Base-by-base conservation (phyloP, 148 eudicot genomes). In the Amaranthus hypochondriacus region DNA sequence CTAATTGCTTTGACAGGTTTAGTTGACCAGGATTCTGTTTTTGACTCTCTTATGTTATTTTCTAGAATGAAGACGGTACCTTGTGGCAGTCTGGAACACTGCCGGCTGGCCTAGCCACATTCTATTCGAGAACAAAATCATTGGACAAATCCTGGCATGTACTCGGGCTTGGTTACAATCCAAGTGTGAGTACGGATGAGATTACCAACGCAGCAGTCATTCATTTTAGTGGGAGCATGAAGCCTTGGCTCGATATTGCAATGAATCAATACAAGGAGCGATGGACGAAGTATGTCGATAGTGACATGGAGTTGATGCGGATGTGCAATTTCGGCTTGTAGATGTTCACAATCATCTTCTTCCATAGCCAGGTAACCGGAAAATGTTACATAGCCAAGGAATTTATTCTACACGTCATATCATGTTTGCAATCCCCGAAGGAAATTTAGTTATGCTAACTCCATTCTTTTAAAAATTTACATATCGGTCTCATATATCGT, bases 131-230 rank as follows among this genome's bases (percentile, higher is more conserved):
- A 60, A 89, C 97, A 56, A 91, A 89, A 75, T 72, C 89, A 48
- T 67, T 91, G 84, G 96, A 91, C 82, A 91, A 89, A 79, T 87
- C 96, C 64, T 91, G 96, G 96, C 96, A 91, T 68, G 87, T 87
- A 3, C 91, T 83, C 7, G 96, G 96, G 53, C 96, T 91, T 21
- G 96, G 96, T 9, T 81, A 89, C 65, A 91, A 91, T 77, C 97
- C 97, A 6, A 86, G 93, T 79, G 82, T 89, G 59, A 87, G 93
- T 83, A 86, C 87, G 90, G 93, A 91, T 74, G 89, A 86, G 80
- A 91, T 91, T 49, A 76, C 80, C n/a, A 86, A 86, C 66, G 97
- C 93, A 62, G 91, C 91, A 21, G 97, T 91, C 43, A 84, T 91
- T 56, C 97, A 91, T 79, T 91, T 84, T 80, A 91, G 86, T 44